A percentile compares a stretch with the other conserved stretches of the same genome.
phyloP scores from a whole-genome alignment of 805 yeast genomes.

The Torulaspora indica region DNA sequence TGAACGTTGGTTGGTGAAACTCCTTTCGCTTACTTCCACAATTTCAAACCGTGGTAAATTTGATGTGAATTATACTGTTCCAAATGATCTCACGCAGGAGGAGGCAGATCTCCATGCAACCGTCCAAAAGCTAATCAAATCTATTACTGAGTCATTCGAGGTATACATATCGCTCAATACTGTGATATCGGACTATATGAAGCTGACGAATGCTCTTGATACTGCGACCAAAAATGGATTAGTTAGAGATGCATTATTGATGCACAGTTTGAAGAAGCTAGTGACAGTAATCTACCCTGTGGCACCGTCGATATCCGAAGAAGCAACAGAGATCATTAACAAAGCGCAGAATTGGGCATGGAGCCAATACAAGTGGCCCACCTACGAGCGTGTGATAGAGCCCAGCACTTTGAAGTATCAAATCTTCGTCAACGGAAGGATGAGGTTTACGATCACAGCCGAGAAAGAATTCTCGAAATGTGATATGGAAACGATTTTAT shows the following conservation, averaged over 20 bases:
- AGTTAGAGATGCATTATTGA: slow-evolving; percentile 40
- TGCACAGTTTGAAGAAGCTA: slow-evolving; percentile 49
- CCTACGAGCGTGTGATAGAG: slow-evolving; percentile 35
- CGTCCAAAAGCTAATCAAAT: slow-evolving; percentile 43
- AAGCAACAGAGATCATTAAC: slow-evolving; percentile 57
- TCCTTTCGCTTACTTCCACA: slow-evolving; percentile 34
- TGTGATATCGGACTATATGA: slow-evolving; percentile 85
- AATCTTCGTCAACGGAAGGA: slow-evolving; percentile 71
- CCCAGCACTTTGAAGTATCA: slow-evolving; percentile 43
- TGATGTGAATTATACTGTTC: slow-evolving; percentile 11
- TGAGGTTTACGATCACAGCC: slow-evolving; percentile 45
- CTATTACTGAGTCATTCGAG: slow-evolving; percentile 57
- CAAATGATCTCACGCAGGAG: slow-evolving; percentile 30
- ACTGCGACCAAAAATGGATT: slow-evolving; percentile 37
- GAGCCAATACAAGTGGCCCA: slow-evolving; percentile 60
- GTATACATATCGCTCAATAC: slow-evolving; percentile 68
- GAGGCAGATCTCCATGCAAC: slow-evolving; percentile 60
- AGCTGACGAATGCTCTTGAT: slow-evolving; percentile 53
- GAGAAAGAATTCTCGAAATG: slow-evolving; percentile 37
- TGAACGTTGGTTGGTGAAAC: slow-evolving; percentile 76
- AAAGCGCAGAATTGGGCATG: slow-evolving; percentile 17
- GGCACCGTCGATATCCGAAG: slow-evolving; percentile 78
- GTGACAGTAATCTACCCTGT: slow-evolving; percentile 71
- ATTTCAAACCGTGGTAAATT: slow-evolving; percentile 10
- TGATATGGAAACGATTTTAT: slow-evolving; percentile 37